Evolutionary conservation across 2,329 filamentous ascomycete genomes (phyloP).

Genomic region (Dactylellina cionopaga): DNA sequence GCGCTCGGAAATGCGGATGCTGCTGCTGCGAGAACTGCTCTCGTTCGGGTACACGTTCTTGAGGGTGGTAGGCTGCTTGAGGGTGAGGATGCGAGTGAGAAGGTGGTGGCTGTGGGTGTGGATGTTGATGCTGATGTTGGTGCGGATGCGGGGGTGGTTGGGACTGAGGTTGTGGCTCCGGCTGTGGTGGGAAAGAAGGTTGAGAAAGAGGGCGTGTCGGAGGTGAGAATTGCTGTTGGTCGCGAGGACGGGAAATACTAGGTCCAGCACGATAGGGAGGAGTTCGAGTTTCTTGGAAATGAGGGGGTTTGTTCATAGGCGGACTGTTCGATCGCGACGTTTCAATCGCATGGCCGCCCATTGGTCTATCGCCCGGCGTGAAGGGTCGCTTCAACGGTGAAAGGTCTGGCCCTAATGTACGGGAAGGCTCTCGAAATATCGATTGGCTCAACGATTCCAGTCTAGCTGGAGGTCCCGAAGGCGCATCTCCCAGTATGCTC

Average conservation of each 20-base stretch:
- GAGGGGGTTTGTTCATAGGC: conserved; percentile 32
- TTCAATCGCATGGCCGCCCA: conserved; percentile 46
- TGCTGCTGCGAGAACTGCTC: conserved; percentile 36
- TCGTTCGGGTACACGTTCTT: conserved; percentile 33
- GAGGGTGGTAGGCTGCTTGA: conserved; percentile 17
- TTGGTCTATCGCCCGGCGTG: conserved; percentile 44
- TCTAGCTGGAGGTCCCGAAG: conserved; percentile 30
- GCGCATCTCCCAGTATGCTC: conserved; percentile 46
- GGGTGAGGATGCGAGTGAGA: conserved; percentile 15
- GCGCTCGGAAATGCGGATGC: conserved; percentile 34
- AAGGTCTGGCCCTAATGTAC: conserved; percentile 34
- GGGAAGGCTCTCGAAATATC: conserved; percentile 39
- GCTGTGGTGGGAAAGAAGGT: conserved; percentile 32
- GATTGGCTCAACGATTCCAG: conserved; percentile 37
- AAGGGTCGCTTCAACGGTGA: conserved; percentile 49
- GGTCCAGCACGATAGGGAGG: conserved; percentile 40
- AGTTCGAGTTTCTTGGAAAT: conserved; percentile 37
- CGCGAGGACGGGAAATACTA: conserved; percentile 34
- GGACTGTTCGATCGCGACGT: conserved; percentile 45
- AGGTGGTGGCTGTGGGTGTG: neutral
- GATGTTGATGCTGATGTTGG: neutral
- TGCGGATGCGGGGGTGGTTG: conserved; percentile 9
- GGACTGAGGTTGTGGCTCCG: conserved; percentile 9
- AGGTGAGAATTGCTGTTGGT: conserved; percentile 32
- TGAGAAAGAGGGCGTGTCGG: conserved; percentile 48